phyloP scores from a whole-genome alignment of 2,329 filamentous ascomycete species.

The Decorospora gaudefroyi region DNA sequence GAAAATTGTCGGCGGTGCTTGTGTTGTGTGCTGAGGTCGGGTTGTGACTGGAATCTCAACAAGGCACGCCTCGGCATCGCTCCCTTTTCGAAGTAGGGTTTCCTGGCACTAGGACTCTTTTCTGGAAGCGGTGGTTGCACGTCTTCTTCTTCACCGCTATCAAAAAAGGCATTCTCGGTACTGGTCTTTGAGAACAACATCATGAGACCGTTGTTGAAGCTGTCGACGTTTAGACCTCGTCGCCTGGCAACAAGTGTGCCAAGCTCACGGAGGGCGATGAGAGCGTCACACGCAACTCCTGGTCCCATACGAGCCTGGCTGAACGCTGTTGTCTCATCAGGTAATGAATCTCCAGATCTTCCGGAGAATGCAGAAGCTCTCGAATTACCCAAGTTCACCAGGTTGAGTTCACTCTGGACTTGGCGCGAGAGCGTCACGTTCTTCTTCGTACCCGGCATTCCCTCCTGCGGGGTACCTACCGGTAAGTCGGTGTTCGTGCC shows the following conservation, averaged over 20 bases:
- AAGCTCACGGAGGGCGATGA: conserved; percentile 44
- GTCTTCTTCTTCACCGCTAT: neutral
- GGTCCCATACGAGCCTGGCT: conserved; percentile 9
- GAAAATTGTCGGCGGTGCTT: conserved; percentile 48
- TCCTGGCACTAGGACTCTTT: neutral
- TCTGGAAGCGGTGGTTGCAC: neutral
- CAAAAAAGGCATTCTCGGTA: neutral
- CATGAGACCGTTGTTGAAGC: conserved; percentile 44
- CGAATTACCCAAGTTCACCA: conserved; percentile 16
- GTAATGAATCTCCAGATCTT: conserved; percentile 37
- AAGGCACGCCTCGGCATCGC: conserved; percentile 7
- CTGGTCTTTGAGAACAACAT: conserved; percentile 33
- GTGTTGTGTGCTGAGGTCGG: conserved; percentile 23
- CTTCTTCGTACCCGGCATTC: too few species aligned
- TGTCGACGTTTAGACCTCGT: conserved; percentile 40
- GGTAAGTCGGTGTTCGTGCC: conserved; percentile 32
- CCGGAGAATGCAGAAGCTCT: conserved; percentile 42
- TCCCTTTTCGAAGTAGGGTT: neutral
- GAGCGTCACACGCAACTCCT: conserved; percentile 35
- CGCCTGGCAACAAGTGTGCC: conserved; percentile 42
- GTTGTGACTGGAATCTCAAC: conserved; percentile 25
- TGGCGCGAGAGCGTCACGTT: conserved; percentile 32
- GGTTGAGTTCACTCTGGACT: conserved; percentile 39
- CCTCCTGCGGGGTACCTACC: conserved; percentile 41
- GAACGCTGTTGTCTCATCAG: conserved; percentile 31